phyloP scores from a whole-genome alignment of 257 asterid species.

The Plantago major region DNA sequence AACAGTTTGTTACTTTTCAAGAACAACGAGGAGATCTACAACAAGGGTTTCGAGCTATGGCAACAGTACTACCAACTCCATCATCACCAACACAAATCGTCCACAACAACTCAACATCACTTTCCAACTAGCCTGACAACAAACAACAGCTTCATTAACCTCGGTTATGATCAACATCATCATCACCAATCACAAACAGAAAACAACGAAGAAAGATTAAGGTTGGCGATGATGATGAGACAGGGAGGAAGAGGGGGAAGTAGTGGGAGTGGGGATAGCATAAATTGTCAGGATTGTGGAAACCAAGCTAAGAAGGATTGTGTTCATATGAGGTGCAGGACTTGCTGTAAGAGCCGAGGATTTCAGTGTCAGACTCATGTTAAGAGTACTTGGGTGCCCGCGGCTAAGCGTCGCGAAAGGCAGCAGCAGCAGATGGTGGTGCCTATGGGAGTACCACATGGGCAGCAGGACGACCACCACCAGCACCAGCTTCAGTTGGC shows the following conservation, averaged over 20 bases:
- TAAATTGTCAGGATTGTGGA: slow-evolving; percentile 74
- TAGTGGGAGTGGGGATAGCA: slow-evolving; percentile 11
- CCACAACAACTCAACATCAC: neutral
- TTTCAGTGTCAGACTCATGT: slow-evolving; percentile 63
- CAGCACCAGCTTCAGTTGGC: slow-evolving; percentile 33
- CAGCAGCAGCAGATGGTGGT: slow-evolving; percentile 39
- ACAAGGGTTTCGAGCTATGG: slow-evolving; percentile 90
- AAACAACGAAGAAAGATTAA: slow-evolving; percentile 22
- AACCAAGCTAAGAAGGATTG: slow-evolving; percentile 80
- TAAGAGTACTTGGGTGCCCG: slow-evolving; percentile 82
- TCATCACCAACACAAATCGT: slow-evolving; percentile 25
- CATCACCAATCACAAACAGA: neutral
- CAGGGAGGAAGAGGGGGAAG: slow-evolving; percentile 8
- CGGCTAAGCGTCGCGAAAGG: slow-evolving; percentile 59
- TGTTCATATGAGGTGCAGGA: slow-evolving; percentile 57
- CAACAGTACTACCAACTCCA: slow-evolving; percentile 54
- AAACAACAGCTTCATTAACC: slow-evolving; percentile 22
- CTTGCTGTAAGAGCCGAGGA: slow-evolving; percentile 73
- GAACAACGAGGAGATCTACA: slow-evolving; percentile 62
- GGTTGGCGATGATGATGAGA: slow-evolving; percentile 42
- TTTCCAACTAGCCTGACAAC: slow-evolving; percentile 16
- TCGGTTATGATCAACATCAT: slow-evolving; percentile 26
- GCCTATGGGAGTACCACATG: too few relatives aligned
- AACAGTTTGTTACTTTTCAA: slow-evolving; percentile 45
- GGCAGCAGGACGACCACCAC: slow-evolving; percentile 8